Base-by-base conservation (phyloP, 83 land plant genomes). In the Picea mariana region DNA sequence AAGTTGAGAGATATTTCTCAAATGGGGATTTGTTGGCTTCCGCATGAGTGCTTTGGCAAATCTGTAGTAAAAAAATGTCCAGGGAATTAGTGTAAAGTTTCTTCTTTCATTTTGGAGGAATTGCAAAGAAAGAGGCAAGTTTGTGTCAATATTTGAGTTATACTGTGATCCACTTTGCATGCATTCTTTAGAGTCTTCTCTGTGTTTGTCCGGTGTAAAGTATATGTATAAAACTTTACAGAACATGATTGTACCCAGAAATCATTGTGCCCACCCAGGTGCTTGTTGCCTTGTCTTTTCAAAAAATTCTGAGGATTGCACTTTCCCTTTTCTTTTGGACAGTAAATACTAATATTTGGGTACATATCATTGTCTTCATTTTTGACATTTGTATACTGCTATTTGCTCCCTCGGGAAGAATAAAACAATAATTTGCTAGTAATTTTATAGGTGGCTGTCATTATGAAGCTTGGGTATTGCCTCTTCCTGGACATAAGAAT, bases 71-170 rank as follows among this genome's bases (percentile, higher is more conserved):
- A 67, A 27, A 67, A 67, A 27, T 34, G 49, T 44, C 17, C 8
- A 62, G 27, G 42, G 20, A 31, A 31, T 67, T 67, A 27, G 73
- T 69, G 40, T 69, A 69, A 18, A 69, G 34, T 69, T 69, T 69
- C 47, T 69, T 69, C 20, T 69, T 69, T 69, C 73, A 69, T 69
- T 69, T 69, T 69, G 73, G 55, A 69, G 73, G 20, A 69, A 38
- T 31, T 69, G n/a, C n/a, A 34, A 69, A 20, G 71, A 34, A 69
- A 38, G 73, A 38, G 73, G 73, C 8, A 4, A 2, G 69, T 26
- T 34, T 17, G 7, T 24, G 34, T 31, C 34, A 34, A 34, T 69
- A 17, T 69, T 69, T 8, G 44, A 69, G 34, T 17, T 67, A 13
- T 17, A 16, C 17, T 15, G 42, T 69, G 34, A 69, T 69, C 20